These are phyloP conservation scores for Maudiozyma humilis DNA, from an alignment of 1,139 yeast genomes.

Conservation along the genomic window DNA sequence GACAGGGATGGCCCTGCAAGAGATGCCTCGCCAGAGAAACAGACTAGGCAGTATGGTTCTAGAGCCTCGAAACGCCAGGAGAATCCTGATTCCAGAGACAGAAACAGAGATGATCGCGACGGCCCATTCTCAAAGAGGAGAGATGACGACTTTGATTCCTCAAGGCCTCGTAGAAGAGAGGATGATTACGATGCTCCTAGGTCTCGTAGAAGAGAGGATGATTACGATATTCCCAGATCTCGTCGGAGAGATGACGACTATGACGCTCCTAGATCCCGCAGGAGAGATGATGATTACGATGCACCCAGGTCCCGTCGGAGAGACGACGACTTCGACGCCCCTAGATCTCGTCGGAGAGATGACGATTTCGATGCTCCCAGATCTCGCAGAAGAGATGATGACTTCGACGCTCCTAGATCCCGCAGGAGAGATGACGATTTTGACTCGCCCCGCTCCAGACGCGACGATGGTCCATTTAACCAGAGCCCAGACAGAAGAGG, in stretches of 20 bases:
- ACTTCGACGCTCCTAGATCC: background rate
- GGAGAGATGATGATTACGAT: constrained; percentile 1
- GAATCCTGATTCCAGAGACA: background rate
- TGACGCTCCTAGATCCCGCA: background rate
- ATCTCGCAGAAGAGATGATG: background rate
- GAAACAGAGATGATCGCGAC: background rate
- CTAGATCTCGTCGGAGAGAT: background rate
- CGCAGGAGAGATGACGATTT: background rate
- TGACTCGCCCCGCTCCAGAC: background rate
- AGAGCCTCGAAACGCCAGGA: background rate
- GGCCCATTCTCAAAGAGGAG: background rate
- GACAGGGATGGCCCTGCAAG: background rate
- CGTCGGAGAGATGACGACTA: background rate
- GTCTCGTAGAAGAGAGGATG: background rate
- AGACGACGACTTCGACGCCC: background rate
- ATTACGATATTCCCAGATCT: background rate
- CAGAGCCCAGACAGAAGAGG: background rate
- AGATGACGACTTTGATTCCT: background rate
- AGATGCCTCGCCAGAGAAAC: background rate
- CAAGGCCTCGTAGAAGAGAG: background rate
- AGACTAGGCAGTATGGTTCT: background rate
- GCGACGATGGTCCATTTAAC: background rate
- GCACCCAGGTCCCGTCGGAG: background rate
- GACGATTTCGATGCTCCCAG: background rate
- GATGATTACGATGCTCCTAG: constrained; percentile 1